Base-by-base conservation (phyloP, 108 stramenopile genomes). In the Nannochloropsis salina region DNA sequence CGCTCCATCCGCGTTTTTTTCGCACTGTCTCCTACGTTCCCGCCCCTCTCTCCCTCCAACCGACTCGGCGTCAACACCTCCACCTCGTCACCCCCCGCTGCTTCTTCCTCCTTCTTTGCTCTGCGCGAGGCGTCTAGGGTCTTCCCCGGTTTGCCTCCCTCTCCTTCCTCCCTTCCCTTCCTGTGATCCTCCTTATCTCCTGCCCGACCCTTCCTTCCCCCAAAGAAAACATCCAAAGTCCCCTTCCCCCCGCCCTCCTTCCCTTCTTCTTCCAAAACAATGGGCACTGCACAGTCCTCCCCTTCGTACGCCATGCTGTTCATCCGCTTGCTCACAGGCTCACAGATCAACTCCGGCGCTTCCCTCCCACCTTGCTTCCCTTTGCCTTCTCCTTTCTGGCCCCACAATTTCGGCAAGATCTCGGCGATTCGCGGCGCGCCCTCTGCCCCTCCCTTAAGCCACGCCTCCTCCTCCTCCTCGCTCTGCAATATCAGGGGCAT, bases 281-380 rank as follows among this genome's bases (percentile, higher is more conserved):
- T 79, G 42, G 86, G 47, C 42, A 51, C 51, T 42, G 51, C 79
- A 43, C 86, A 86, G 82, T 86, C 86, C 21, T 83, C 51, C 31
- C 82, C 86, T 4, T 83, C 82, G 51, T 86, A 86, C 42, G 45
- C 74, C 8, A 15, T 5, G 41, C 9, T 83, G 44, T 82, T 86
- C 86, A 86, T 86, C 47, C 82, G 82, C 82, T 86, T 86, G 82
- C 82, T 82, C 45, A 86, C 86, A 42, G 86, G 86, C 45, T 86
- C 81, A 80, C 86, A 86, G 42, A 82, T 82, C 42, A 86, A 42
- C 6, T 82, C 81, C 18, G 45, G 51, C 10, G 1, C 45, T 41
- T 41, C 81, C 86, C 82, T 86, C 1, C 9, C 31, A 4, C 44
- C 42, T 43, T 43, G 42, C 5, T 40, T 43, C 42, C 83, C 31